Conservation (phyloP, 495 filamentous ascomycete species). For the Neurospora sp. region DNA sequence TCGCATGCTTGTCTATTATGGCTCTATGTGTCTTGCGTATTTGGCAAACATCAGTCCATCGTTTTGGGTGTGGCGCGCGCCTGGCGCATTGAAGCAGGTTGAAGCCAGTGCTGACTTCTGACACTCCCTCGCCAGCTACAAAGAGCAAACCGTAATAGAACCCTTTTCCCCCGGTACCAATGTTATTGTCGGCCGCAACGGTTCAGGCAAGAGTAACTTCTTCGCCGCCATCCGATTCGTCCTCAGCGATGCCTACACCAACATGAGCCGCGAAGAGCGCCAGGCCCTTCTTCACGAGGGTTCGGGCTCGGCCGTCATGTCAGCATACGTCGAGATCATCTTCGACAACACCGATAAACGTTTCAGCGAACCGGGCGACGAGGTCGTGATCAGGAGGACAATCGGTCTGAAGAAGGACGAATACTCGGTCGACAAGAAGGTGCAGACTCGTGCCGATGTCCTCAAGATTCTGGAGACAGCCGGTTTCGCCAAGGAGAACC, state of each 20-base stretch:
- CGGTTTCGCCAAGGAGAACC: constrained; percentile 93
- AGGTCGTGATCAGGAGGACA: constrained; percentile 81
- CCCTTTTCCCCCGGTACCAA: constrained; percentile 97
- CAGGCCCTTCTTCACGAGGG: constrained; percentile 94
- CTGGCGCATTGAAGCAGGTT: not conserved
- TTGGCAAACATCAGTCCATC: not conserved
- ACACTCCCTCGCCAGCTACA: constrained; percentile 57
- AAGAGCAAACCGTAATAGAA: constrained; percentile 97
- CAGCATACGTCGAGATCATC: constrained; percentile 95
- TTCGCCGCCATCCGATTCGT: constrained; percentile 99
- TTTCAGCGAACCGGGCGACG: constrained; percentile 87
- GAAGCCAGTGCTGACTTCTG: constrained; percentile 11
- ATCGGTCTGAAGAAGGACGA: constrained; percentile 98
- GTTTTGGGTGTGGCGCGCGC: not conserved
- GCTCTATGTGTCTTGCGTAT: not conserved
- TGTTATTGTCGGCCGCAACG: constrained; percentile 98
- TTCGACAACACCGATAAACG: constrained; percentile 97
- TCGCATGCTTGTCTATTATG: not conserved
- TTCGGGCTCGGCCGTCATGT: constrained; percentile 95
- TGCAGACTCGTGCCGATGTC: constrained; percentile 88
- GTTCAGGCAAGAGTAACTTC: constrained; percentile 99
- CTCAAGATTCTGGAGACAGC: constrained; percentile 93
- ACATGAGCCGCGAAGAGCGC: constrained; percentile 92
- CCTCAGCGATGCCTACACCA: constrained; percentile 92
- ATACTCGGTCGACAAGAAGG: constrained; percentile 93